These are phyloP conservation scores for Ichthyophthirius multifiliis DNA, from an alignment of 169 alveolate species.

Conservation along the genomic window DNA sequence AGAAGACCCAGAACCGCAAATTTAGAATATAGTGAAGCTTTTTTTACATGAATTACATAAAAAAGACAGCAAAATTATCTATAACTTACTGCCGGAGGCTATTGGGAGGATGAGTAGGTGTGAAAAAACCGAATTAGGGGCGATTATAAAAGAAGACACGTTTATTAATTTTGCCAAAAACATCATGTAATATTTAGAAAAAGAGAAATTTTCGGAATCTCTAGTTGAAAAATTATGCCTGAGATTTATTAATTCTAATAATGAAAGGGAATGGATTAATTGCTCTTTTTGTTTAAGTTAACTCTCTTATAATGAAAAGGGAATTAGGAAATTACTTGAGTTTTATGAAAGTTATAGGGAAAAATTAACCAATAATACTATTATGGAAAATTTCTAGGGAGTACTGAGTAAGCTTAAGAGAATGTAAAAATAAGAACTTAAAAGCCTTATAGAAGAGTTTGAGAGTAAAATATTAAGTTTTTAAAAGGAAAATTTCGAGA, in stretches of 20 bases:
- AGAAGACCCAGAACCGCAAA: conserved; percentile 55
- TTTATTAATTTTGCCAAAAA: conserved; percentile 65
- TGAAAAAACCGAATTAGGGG: conserved; percentile 44
- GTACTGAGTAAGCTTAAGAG: conserved; percentile 27
- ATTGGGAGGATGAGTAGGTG: conserved; percentile 54
- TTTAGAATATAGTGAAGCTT: conserved; percentile 58
- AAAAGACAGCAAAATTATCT: conserved; percentile 65
- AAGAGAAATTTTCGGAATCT: conserved; percentile 65
- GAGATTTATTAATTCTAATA: conserved; percentile 1
- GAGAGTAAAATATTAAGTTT: neutral
- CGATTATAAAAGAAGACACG: conserved; percentile 21
- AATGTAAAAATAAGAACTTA: neutral
- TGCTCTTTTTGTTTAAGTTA: conserved; percentile 59
- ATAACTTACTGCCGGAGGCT: conserved; percentile 80
- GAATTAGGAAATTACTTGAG: conserved; percentile 54
- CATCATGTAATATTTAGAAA: conserved; percentile 58
- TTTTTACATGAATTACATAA: conserved; percentile 71
- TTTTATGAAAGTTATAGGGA: conserved; percentile 61
- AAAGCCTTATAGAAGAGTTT: conserved; percentile 5
- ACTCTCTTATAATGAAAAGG: conserved; percentile 63
- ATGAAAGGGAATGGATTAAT: conserved; percentile 52
- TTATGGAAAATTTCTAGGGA: conserved; percentile 39
- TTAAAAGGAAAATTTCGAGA: neutral
- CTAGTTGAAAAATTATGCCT: conserved; percentile 42
- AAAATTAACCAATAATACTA: conserved; percentile 22